Percentiles rank a stretch among this genome's conserved stretches.
phyloP scores from a whole-genome alignment of 345 rosid genomes.

The Euphorbia peplus region DNA sequence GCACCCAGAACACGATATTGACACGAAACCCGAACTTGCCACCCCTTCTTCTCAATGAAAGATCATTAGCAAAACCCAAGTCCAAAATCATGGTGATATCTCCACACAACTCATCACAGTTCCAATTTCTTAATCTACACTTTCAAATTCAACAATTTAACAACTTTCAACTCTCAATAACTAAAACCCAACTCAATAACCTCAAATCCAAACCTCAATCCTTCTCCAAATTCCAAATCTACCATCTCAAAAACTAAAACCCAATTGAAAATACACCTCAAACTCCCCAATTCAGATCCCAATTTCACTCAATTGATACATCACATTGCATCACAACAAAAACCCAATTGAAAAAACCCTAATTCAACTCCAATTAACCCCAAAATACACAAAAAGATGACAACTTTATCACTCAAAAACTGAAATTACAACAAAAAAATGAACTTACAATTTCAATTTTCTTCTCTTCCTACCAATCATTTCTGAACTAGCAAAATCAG shows the following conservation, averaged over 20 bases:
- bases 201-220: neutral
- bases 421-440: neutral
- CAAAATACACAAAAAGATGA: neutral
- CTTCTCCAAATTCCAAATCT: neutral
- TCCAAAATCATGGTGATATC: no score
- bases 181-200: neutral
- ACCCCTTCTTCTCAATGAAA: no score
- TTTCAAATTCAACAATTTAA: neutral
- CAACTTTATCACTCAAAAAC: neutral
- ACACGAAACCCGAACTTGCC: no score
- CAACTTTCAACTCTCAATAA: neutral
- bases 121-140: neutral
- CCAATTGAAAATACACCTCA: neutral
- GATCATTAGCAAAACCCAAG: no score
- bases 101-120: neutral
- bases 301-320: constrained; percentile 10
- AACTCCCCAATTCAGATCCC: neutral
- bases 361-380: constrained; percentile 16
- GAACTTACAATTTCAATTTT: constrained; percentile 41
- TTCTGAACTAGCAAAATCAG: neutral
- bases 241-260: constrained; percentile 5
- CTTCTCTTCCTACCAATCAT: constrained; percentile 46
- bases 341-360: neutral
- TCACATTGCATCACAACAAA: constrained; percentile 1
- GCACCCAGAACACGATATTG: no score